phyloP scores from a whole-genome alignment of 345 rosid species.

The Microthlaspi erraticum region DNA sequence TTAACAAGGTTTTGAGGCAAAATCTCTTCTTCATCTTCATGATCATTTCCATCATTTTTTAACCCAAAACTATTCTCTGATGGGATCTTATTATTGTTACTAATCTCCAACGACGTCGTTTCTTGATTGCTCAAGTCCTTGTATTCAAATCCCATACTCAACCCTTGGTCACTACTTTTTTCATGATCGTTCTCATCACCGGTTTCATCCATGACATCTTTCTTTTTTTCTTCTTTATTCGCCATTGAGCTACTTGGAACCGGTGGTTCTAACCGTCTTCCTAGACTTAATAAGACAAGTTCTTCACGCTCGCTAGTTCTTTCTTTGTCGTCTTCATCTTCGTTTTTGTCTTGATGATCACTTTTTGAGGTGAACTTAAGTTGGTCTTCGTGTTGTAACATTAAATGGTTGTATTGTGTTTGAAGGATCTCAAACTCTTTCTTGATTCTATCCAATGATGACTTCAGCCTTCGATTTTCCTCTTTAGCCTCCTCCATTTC shows the following conservation, averaged over 20 bases:
- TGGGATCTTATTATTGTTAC: conserved; percentile 28
- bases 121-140: conserved; percentile 51
- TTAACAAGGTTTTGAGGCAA: conserved; percentile 65
- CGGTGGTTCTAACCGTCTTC: conserved; percentile 49
- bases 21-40: conserved; percentile 58
- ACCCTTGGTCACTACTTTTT: conserved; percentile 30
- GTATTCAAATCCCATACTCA: conserved; percentile 58
- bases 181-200: conserved; percentile 33
- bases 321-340: conserved; percentile 21
- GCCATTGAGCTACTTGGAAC: conserved; percentile 46
- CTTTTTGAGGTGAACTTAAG: conserved; percentile 35
- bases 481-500: conserved; percentile 77
- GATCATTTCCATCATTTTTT: conserved; percentile 36
- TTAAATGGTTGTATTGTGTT: conserved; percentile 51
- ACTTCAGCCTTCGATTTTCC: conserved; percentile 77
- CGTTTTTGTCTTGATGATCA: conserved; percentile 47
- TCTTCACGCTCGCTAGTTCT: conserved; percentile 53
- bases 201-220: not conserved
- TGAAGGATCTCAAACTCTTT: conserved; percentile 75
- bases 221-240: conserved; percentile 43
- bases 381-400: conserved; percentile 49
- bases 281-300: conserved; percentile 76
- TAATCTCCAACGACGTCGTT: conserved; percentile 13
- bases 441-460: conserved; percentile 52
- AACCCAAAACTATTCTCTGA: conserved; percentile 41